phyloP scores from a whole-genome alignment of 192 early-diverging fungal genomes.

The Dissophora globulifera region DNA sequence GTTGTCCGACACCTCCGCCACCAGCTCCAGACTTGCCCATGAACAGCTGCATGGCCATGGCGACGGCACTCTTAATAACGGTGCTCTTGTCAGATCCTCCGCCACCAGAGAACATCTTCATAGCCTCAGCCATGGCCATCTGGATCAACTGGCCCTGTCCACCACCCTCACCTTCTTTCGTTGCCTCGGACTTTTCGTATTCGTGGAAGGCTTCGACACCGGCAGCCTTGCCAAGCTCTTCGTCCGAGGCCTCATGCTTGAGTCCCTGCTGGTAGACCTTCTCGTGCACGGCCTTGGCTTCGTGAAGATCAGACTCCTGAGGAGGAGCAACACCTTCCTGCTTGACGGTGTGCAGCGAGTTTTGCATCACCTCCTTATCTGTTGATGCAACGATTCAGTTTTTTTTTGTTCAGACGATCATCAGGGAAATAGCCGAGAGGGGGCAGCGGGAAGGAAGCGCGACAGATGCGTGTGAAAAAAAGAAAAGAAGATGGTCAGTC shows the following conservation, averaged over 20 bases:
- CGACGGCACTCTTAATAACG: conserved; percentile 30
- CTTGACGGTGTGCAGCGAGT: conserved; percentile 1
- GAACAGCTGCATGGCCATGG: conserved; percentile 43
- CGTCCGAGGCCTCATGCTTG: conserved; percentile 17
- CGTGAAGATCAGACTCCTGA: conserved; percentile 21
- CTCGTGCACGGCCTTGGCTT: conserved; percentile 22
- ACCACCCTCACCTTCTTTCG: background rate
- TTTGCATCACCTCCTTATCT: conserved; percentile 12
- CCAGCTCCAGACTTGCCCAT: conserved; percentile 28
- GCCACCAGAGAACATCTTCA: conserved; percentile 40
- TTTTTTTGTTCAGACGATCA: too few relatives aligned
- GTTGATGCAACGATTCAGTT: too few relatives aligned
- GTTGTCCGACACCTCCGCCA: conserved; percentile 8
- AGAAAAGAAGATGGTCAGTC: conserved; percentile 2
- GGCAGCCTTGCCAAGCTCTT: conserved; percentile 48
- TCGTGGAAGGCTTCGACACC: conserved; percentile 36
- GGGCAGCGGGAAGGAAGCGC: too few relatives aligned
- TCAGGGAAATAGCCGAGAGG: background rate
- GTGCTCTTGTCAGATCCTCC: conserved; percentile 28
- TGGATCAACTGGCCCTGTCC: conserved; percentile 38
- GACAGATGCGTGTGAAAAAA: conserved; percentile 12
- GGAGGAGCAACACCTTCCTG: conserved; percentile 15
- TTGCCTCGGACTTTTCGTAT: conserved; percentile 3
- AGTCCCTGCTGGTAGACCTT: conserved; percentile 40
- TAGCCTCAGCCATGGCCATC: conserved; percentile 46